Evolutionary conservation across 192 early-diverging fungal species (phyloP).

Genomic region (Mortierella alpina): DNA sequence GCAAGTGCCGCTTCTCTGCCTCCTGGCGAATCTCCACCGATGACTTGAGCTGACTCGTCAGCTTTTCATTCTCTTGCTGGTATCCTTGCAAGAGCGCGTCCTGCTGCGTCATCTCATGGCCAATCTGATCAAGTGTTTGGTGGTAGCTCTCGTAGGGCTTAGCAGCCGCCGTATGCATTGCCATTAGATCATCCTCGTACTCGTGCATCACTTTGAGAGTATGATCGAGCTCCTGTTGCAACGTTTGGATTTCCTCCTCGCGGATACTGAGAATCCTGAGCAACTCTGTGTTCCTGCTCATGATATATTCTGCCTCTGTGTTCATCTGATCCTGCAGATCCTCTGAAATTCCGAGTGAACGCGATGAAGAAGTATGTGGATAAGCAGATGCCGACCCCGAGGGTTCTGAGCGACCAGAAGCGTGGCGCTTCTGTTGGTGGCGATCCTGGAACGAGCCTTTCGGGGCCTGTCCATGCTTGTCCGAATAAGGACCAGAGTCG

Average conservation of each 20-base stretch:
- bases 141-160: constrained; percentile 52
- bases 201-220: constrained; percentile 53
- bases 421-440: constrained; percentile 4
- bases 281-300: constrained; percentile 50
- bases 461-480: constrained; percentile 9
- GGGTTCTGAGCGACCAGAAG: constrained; percentile 2
- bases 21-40: constrained; percentile 49
- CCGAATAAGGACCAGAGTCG: not conserved
- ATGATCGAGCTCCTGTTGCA: constrained; percentile 49
- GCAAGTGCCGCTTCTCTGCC: constrained; percentile 47
- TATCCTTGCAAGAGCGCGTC: constrained; percentile 47
- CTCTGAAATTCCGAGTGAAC: constrained; percentile 33
- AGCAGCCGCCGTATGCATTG: constrained; percentile 53
- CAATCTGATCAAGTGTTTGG: constrained; percentile 47
- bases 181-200: constrained; percentile 53
- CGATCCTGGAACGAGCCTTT: constrained; percentile 17
- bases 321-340: constrained; percentile 46
- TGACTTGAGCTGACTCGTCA: constrained; percentile 42
- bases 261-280: constrained; percentile 44
- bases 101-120: constrained; percentile 53
- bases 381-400: constrained; percentile 8
- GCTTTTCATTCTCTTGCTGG: constrained; percentile 49
- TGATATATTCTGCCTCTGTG: constrained; percentile 53
- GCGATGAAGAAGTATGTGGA: constrained; percentile 19
- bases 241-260: constrained; percentile 45